Percentiles rank a stretch among this genome's conserved stretches.
Conservation (phyloP, 768 basidiomycete genomes). For the Auriculariales sp. region DNA sequence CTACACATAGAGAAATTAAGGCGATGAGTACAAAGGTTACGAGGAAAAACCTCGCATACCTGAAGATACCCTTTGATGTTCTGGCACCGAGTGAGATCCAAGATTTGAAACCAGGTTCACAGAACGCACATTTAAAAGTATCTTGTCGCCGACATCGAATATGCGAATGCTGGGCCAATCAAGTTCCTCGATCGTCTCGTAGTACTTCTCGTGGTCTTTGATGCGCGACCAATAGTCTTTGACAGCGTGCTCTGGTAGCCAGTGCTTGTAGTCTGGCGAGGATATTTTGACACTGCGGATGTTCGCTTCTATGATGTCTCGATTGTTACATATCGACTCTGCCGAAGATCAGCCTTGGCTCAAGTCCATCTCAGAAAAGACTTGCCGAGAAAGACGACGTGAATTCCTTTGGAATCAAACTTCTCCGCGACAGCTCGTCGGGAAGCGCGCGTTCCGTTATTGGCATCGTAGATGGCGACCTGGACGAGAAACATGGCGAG, state of each 20-base stretch:
- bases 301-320: slow-evolving; percentile 85
- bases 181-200: slow-evolving; percentile 83
- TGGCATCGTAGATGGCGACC: slow-evolving; percentile 97
- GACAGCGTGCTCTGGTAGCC: slow-evolving; percentile 87
- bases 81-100: slow-evolving; percentile 19
- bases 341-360: slow-evolving; percentile 67
- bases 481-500: too few relatives aligned
- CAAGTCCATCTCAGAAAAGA: slow-evolving; percentile 7
- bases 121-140: slow-evolving; percentile 72
- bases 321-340: slow-evolving; percentile 88
- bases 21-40: slow-evolving; percentile 1
- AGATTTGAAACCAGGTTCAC: slow-evolving; percentile 23
- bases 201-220: slow-evolving; percentile 68
- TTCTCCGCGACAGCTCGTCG: slow-evolving; percentile 66
- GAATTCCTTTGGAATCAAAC: slow-evolving; percentile 75
- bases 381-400: slow-evolving; percentile 84
- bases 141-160: slow-evolving; percentile 89
- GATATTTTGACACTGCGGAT: slow-evolving; percentile 96
- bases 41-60: slow-evolving; percentile 36
- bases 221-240: slow-evolving; percentile 89
- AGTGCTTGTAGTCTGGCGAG: slow-evolving; percentile 88
- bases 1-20: slow-evolving; percentile 22
- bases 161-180: slow-evolving; percentile 92
- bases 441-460: slow-evolving; percentile 64
- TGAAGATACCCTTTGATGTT: slow-evolving; percentile 82